phyloP scores from a whole-genome alignment of 2,329 filamentous ascomycete genomes.

The Trichoderma polysporum region DNA sequence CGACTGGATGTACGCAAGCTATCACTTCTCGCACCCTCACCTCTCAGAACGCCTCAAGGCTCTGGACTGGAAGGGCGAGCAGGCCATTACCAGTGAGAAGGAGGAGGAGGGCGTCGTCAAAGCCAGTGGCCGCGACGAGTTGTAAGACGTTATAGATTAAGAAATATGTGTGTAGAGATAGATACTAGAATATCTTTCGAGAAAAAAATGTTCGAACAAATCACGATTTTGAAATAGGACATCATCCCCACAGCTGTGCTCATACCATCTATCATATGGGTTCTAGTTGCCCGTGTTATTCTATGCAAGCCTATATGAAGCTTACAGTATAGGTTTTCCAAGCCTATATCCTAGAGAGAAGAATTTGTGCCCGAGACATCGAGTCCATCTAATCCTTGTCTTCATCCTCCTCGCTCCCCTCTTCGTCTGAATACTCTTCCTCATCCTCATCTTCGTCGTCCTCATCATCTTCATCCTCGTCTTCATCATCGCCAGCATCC shows the following conservation, averaged over 20 bases:
- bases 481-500: slow-evolving; percentile 62
- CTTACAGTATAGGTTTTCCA: not conserved
- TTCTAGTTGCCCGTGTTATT: not conserved
- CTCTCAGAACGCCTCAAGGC: slow-evolving; percentile 90
- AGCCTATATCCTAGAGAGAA: not conserved
- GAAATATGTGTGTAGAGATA: not conserved
- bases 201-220: not conserved
- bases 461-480: slow-evolving; percentile 51
- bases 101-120: slow-evolving; percentile 54
- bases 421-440: slow-evolving; percentile 25
- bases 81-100: slow-evolving; percentile 45
- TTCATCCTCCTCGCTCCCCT: slow-evolving; percentile 14
- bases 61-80: slow-evolving; percentile 75
- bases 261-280: not conserved
- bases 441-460: slow-evolving; percentile 39
- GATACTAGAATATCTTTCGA: not conserved
- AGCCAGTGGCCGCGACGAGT: slow-evolving; percentile 70
- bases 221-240: not conserved
- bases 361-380: not conserved
- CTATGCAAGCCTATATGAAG: not conserved
- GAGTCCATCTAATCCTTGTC: not conserved
- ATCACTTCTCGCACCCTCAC: slow-evolving; percentile 98
- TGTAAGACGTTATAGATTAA: slow-evolving; percentile 48
- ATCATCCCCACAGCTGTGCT: not conserved
- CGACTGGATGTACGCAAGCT: slow-evolving; percentile 96